Evolutionary conservation across 352 stramenopile genomes (phyloP).

Genomic region (Thalassiosira livingstoniorum): DNA sequence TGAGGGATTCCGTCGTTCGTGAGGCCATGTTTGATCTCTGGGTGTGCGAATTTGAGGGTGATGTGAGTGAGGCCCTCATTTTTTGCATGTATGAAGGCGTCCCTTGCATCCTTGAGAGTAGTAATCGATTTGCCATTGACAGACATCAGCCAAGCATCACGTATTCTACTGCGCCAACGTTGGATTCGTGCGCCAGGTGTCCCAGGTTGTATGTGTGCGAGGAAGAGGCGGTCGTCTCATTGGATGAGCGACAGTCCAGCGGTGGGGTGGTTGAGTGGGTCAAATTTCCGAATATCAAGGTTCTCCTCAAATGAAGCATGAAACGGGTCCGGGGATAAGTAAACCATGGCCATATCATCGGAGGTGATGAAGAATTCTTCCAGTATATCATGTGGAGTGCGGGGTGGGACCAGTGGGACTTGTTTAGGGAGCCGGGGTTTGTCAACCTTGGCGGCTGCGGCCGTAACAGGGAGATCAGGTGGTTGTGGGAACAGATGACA

Average conservation of each 20-base stretch:
- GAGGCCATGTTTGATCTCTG: conserved; percentile 1
- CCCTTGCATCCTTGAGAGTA: not conserved
- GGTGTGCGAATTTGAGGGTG: conserved; percentile 1
- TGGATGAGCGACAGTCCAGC: not conserved
- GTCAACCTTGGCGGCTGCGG: not conserved
- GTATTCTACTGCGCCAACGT: not conserved
- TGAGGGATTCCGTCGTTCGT: too few species aligned
- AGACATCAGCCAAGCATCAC: conserved; percentile 6
- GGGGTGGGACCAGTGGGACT: not conserved
- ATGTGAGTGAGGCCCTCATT: not conserved
- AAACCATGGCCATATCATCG: conserved; percentile 8
- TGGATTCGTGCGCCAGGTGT: not conserved
- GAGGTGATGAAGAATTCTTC: not conserved
- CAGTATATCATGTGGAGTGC: not conserved
- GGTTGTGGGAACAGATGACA: not conserved
- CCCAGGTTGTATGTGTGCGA: not conserved
- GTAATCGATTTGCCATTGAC: not conserved
- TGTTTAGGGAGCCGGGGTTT: not conserved
- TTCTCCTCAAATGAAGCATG: conserved; percentile 8
- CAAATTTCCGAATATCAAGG: not conserved
- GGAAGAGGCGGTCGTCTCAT: not conserved
- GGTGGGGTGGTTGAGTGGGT: not conserved
- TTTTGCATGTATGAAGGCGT: not conserved
- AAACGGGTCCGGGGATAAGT: conserved; percentile 11
- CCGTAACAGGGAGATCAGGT: not conserved